phyloP scores from a whole-genome alignment of 306 rosid species.

The Gynostemma pentaphyllum region DNA sequence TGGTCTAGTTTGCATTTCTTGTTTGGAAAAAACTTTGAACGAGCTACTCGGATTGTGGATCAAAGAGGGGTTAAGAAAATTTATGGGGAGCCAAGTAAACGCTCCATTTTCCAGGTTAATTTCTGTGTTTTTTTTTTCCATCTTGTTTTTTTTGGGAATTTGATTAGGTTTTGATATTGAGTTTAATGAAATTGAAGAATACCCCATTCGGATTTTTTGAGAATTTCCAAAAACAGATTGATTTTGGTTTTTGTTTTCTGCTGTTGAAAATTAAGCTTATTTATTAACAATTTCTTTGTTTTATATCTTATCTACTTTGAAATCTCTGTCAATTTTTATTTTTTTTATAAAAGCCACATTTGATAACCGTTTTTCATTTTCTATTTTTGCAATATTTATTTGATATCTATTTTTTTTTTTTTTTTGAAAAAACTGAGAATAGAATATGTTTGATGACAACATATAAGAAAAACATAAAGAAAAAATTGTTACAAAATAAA shows the following conservation, averaged over 20 bases:
- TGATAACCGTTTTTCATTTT: no score
- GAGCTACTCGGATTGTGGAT: conserved; percentile 80
- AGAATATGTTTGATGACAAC: no score
- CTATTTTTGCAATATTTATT: no score
- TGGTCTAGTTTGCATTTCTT: conserved; percentile 62
- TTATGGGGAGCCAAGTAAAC: conserved; percentile 54
- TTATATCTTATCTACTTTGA: no score
- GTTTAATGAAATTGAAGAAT: not conserved
- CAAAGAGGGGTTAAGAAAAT: conserved; percentile 73
- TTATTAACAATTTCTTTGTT: no score
- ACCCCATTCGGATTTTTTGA: not conserved
- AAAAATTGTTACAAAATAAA: no score
- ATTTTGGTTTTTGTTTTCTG: not conserved
- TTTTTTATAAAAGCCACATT: no score
- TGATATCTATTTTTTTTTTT: no score
- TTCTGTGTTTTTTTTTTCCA: not conserved
- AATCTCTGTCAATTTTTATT: no score
- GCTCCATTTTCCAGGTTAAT: conserved; percentile 72
- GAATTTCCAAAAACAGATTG: not conserved
- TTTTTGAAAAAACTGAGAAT: no score
- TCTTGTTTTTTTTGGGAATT: not conserved
- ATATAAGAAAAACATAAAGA: no score
- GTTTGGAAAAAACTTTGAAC: conserved; percentile 86
- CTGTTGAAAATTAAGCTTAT: not conserved
- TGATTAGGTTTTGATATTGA: not conserved